Percentiles rank a stretch among this genome's conserved stretches.
phyloP scores from a whole-genome alignment of 2,329 filamentous ascomycete genomes.

The Sclerotinia sclerotiorum region DNA sequence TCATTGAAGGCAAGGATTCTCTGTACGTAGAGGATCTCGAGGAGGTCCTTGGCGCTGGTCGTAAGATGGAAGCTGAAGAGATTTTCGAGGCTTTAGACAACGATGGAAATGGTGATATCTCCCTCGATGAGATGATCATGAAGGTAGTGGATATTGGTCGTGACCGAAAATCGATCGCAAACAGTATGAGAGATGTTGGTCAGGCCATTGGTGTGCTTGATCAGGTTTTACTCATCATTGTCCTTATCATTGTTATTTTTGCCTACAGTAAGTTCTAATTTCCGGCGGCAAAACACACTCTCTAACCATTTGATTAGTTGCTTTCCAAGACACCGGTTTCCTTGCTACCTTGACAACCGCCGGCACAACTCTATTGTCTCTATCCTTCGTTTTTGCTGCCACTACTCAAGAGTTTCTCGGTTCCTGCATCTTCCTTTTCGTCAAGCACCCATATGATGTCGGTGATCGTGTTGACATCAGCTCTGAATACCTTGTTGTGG shows the following conservation, averaged over 20 bases:
- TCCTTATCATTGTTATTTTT: conserved; percentile 77
- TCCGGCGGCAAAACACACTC: conserved; percentile 17
- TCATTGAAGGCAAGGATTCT: conserved; percentile 81
- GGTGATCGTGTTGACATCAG: conserved; percentile 88
- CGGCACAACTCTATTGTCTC: conserved; percentile 84
- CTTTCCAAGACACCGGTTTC: conserved; percentile 85
- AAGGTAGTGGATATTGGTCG: conserved; percentile 81
- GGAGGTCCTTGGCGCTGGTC: conserved; percentile 79
- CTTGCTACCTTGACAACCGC: conserved; percentile 83
- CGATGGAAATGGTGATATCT: conserved; percentile 91
- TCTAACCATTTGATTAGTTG: conserved; percentile 52
- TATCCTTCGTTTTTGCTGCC: conserved; percentile 95
- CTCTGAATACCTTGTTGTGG: conserved; percentile 71
- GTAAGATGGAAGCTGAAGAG: conserved; percentile 78
- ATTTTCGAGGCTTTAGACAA: conserved; percentile 78
- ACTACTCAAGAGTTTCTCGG: conserved; percentile 95
- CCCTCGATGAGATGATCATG: conserved; percentile 80
- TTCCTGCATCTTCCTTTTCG: conserved; percentile 96
- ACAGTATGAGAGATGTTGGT: conserved; percentile 96
- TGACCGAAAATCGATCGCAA: conserved; percentile 82
- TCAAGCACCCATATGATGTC: conserved; percentile 97
- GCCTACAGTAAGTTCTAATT: conserved; percentile 64
- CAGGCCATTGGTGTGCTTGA: conserved; percentile 92
- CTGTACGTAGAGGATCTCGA: conserved; percentile 78
- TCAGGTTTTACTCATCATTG: conserved; percentile 77